These are phyloP conservation scores for Xylariales sp. DNA, from an alignment of 2,329 filamentous ascomycete species.

Conservation along the genomic window DNA sequence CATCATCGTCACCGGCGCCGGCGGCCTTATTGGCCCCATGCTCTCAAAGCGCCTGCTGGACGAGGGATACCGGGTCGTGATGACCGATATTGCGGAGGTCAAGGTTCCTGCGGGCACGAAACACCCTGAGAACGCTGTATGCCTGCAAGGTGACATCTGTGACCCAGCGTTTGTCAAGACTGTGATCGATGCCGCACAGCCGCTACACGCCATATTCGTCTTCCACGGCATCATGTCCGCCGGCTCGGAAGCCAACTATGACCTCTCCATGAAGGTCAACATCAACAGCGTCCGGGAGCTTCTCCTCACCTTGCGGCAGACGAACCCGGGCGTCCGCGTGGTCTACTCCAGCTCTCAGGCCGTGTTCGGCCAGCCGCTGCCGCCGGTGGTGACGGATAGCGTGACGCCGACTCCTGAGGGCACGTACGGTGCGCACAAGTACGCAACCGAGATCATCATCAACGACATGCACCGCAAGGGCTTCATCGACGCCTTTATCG, in stretches of 20 bases:
- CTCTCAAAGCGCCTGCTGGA: conserved; percentile 35
- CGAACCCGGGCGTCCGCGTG: conserved; percentile 49
- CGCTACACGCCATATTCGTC: conserved; percentile 50
- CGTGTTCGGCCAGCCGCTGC: conserved; percentile 57
- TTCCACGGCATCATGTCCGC: conserved; percentile 67
- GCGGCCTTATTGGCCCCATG: conserved; percentile 27
- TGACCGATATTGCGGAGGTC: conserved; percentile 53
- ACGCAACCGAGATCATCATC: conserved; percentile 56
- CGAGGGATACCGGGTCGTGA: conserved; percentile 31
- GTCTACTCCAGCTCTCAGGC: conserved; percentile 60
- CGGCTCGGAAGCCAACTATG: conserved; percentile 33
- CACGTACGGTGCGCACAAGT: conserved; percentile 60
- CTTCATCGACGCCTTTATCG: conserved; percentile 51
- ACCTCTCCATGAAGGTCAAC: conserved; percentile 31
- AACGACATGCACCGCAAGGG: conserved; percentile 60
- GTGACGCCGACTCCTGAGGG: conserved; percentile 55
- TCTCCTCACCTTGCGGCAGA: conserved; percentile 42
- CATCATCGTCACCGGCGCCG: conserved; percentile 29
- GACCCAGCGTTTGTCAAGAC: conserved; percentile 21
- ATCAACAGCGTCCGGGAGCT: conserved; percentile 53
- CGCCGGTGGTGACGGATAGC: conserved; percentile 43
- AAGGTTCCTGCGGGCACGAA: conserved; percentile 42
- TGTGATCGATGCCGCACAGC: conserved; percentile 35
- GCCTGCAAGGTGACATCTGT: conserved; percentile 45
- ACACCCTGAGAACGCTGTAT: conserved; percentile 44